These are phyloP conservation scores for Gloeophyllum trabeum DNA, from an alignment of 768 basidiomycete genomes.

Conservation along the genomic window DNA sequence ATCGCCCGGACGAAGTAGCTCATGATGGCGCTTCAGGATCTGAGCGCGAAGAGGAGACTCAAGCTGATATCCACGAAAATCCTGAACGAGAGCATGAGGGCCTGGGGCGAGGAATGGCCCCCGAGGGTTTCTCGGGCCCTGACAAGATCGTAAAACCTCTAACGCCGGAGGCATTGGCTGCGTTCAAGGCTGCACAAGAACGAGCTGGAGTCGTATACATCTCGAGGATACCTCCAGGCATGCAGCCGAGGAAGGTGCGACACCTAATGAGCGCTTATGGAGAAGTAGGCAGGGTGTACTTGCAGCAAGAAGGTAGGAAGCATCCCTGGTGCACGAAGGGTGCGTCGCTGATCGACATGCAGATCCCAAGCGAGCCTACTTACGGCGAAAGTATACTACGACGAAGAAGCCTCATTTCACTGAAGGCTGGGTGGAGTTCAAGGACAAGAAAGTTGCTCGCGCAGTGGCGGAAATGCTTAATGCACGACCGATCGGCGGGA, in stretches of 20 bases:
- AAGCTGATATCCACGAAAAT: conserved; percentile 14
- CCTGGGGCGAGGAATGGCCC: conserved; percentile 40
- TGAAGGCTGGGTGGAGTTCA: conserved; percentile 98
- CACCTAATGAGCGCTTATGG: conserved; percentile 88
- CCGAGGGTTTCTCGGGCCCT: conserved; percentile 46
- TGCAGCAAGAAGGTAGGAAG: conserved; percentile 87
- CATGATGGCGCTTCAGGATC: neutral
- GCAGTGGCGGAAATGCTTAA: conserved; percentile 93
- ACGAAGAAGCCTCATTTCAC: conserved; percentile 84
- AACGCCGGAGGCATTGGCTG: conserved; percentile 63
- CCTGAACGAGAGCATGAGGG: too few species aligned
- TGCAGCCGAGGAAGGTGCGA: conserved; percentile 93
- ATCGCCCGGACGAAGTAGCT: neutral
- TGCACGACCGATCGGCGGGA: conserved; percentile 89
- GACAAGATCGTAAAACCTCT: conserved; percentile 62
- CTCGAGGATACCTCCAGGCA: conserved; percentile 92
- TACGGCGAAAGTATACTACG: conserved; percentile 68
- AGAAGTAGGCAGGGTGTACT: conserved; percentile 84
- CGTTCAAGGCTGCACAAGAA: conserved; percentile 63
- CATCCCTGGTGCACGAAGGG: neutral
- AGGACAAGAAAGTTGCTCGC: conserved; percentile 85
- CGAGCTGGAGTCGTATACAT: conserved; percentile 87
- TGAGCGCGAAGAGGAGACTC: conserved; percentile 13
- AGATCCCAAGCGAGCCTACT: conserved; percentile 86
- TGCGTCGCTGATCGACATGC: conserved; percentile 5